A percentile compares a stretch with the other conserved stretches of the same genome.
These are phyloP conservation scores for Cladorrhinum sp. DNA, from an alignment of 2,329 filamentous ascomycete genomes.

Conservation along the genomic window DNA sequence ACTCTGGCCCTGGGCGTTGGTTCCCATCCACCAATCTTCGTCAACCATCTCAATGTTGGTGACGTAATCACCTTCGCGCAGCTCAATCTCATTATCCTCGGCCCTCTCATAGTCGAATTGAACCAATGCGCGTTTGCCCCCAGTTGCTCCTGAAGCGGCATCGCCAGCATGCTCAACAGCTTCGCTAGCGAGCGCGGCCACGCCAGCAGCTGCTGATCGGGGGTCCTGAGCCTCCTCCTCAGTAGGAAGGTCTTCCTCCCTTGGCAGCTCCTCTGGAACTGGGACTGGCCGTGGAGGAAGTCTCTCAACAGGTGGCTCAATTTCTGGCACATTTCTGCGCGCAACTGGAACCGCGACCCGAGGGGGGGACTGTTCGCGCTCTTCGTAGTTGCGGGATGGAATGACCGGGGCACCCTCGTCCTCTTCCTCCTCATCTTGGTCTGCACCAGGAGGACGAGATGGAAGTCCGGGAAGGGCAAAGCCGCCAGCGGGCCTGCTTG, in stretches of 20 bases:
- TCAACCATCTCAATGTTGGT: slow-evolving; percentile 96
- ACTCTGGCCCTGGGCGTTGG: slow-evolving; percentile 76
- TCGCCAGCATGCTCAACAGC: slow-evolving; percentile 40
- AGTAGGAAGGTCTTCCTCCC: slow-evolving; percentile 61
- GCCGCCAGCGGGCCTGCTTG: slow-evolving; percentile 68
- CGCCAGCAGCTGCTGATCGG: slow-evolving; percentile 57
- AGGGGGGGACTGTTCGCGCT: slow-evolving; percentile 65
- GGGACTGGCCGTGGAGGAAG: slow-evolving; percentile 53
- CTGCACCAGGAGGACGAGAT: slow-evolving; percentile 52
- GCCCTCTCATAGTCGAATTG: slow-evolving; percentile 97
- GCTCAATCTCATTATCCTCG: slow-evolving; percentile 93
- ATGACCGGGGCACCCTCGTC: slow-evolving; percentile 35
- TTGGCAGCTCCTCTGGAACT: slow-evolving; percentile 58
- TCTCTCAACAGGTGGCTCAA: slow-evolving; percentile 41
- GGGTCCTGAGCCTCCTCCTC: slow-evolving; percentile 60
- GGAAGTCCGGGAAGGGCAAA: slow-evolving; percentile 78
- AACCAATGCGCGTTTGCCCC: slow-evolving; percentile 71
- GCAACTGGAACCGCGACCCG: slow-evolving; percentile 82
- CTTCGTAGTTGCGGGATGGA: slow-evolving; percentile 32
- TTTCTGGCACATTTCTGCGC: slow-evolving; percentile 54
- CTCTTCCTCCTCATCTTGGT: slow-evolving; percentile 57
- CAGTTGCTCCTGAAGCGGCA: slow-evolving; percentile 37
- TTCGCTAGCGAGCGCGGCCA: slow-evolving; percentile 51
- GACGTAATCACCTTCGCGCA: slow-evolving; percentile 83
- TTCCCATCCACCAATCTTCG: slow-evolving; percentile 98